Evolutionary conservation across 805 yeast genomes (phyloP), one percentile per base, ranked within the genome.

Genomic region (Komagataella ulmi): DNA sequence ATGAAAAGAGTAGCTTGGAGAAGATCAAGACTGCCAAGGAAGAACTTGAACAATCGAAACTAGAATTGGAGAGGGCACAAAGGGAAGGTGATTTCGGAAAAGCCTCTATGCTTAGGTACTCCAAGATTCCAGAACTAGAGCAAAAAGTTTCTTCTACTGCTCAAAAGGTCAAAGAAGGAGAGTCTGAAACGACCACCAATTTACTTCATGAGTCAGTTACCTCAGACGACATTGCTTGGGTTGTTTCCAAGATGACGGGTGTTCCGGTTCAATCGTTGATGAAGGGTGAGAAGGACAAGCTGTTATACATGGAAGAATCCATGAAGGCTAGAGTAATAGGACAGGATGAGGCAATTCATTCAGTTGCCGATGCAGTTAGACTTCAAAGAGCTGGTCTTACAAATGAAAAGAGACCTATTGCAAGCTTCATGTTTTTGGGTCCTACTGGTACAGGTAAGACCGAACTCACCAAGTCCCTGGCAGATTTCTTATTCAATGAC

Each of bases 401-500:
- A 7, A 85, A 87, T 65, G 96, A 89, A 56, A 86, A 86, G 66
- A 78, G 97, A 55, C 99, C 99, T 6, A 90, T 91, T 59, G 98
- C 97, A 1, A 85, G 96, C 52, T 93, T 93, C 67, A 84, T 91
- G 85, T 93, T 93, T 67, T 73, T 93, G 57, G 99, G 99, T 19
- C 98, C 99, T 51, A 93, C 99, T 0, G 99, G 99, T 70, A 91
- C 98, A 0, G 99, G 99, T 70, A 91, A 91, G 67, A 93, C 99
- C 0, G 98, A 93, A 66, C 75, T 93, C 50, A 90, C 97, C 6
- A 91, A 93, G 65, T 83, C 95, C 0, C 75, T 91, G 53, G 96
- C 98, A 2, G 89, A 88, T 59, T 93, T 93, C 60, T 68, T 91
- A 59, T 93, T 93, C 68, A 93, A 89, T 61, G 91, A 91, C 65